Conservation (phyloP, 257 asterid genomes). For the Henckelia pumila region DNA sequence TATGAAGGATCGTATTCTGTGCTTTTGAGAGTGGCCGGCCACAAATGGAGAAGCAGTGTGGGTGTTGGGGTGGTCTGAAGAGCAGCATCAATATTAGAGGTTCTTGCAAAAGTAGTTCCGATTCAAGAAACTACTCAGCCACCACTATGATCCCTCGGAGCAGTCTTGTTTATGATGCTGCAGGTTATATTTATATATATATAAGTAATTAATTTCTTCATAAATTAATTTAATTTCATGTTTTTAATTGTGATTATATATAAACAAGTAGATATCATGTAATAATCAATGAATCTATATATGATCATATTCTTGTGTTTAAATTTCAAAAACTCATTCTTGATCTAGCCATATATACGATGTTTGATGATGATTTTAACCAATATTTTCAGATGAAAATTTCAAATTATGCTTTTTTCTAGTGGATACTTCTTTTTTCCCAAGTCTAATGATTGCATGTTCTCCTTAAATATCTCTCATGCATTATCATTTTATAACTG, state of each 20-base stretch:
- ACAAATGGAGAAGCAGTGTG: slow-evolving; percentile 75
- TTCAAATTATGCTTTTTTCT: background rate
- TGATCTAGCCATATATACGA: no score
- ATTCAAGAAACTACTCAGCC: slow-evolving; percentile 52
- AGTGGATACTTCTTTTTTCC: background rate
- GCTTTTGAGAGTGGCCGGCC: slow-evolving; percentile 21
- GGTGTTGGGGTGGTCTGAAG: slow-evolving; percentile 77
- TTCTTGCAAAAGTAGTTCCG: slow-evolving; percentile 48
- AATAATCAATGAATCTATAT: no score
- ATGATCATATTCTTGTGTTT: no score
- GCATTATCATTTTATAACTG: background rate
- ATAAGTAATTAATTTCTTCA: slow-evolving; percentile 38
- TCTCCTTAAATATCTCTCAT: background rate
- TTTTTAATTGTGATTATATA: no score
- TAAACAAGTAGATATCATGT: no score
- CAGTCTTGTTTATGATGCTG: slow-evolving; percentile 91
- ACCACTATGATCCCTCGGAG: slow-evolving; percentile 58
- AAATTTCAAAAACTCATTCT: no score
- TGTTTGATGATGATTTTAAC: no score
- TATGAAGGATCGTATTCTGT: slow-evolving; percentile 19
- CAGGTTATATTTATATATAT: no score
- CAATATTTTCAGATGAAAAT: no score
- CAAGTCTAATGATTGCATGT: background rate
- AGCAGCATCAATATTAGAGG: slow-evolving; percentile 52
- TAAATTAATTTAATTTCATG: no score